Evolutionary conservation across 306 rosid genomes (phyloP).

Genomic region (Glycyrrhiza uralensis): DNA sequence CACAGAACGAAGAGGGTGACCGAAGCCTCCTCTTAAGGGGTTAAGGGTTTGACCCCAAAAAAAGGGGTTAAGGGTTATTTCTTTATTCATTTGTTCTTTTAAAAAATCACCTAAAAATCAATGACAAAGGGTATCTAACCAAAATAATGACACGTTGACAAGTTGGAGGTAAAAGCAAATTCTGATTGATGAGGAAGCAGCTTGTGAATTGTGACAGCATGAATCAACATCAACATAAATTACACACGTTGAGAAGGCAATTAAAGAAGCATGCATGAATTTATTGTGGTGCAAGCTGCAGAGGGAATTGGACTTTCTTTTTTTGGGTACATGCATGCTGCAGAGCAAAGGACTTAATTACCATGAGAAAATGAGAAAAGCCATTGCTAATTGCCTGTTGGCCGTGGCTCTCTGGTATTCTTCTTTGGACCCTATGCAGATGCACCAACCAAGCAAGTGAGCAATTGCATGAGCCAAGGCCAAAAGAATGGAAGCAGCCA

Average conservation of each 20-base stretch:
- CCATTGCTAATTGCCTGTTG: slow-evolving; percentile 48
- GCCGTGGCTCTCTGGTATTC: slow-evolving; percentile 40
- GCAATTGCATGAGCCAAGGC: slow-evolving; percentile 54
- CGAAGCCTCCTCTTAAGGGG: background rate
- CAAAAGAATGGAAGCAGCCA: slow-evolving; percentile 62
- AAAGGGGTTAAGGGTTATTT: too few relatives aligned
- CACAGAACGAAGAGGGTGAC: background rate
- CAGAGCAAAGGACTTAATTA: slow-evolving; percentile 21
- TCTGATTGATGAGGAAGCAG: too few relatives aligned
- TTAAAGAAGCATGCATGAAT: background rate
- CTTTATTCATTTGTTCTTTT: too few relatives aligned
- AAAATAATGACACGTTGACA: too few relatives aligned
- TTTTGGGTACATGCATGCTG: background rate
- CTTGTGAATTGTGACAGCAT: too few relatives aligned
- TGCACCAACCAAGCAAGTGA: slow-evolving; percentile 69
- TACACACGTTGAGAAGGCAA: too few relatives aligned
- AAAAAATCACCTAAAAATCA: too few relatives aligned
- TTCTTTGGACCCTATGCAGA: slow-evolving; percentile 45
- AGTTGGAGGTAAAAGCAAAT: too few relatives aligned
- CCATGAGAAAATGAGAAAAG: slow-evolving; percentile 65
- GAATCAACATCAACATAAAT: background rate
- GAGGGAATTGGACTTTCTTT: background rate
- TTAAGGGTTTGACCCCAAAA: too few relatives aligned
- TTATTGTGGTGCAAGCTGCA: background rate
- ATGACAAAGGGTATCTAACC: too few relatives aligned